phyloP scores from a whole-genome alignment of 257 asterid genomes.

The Solanum etuberosum region DNA sequence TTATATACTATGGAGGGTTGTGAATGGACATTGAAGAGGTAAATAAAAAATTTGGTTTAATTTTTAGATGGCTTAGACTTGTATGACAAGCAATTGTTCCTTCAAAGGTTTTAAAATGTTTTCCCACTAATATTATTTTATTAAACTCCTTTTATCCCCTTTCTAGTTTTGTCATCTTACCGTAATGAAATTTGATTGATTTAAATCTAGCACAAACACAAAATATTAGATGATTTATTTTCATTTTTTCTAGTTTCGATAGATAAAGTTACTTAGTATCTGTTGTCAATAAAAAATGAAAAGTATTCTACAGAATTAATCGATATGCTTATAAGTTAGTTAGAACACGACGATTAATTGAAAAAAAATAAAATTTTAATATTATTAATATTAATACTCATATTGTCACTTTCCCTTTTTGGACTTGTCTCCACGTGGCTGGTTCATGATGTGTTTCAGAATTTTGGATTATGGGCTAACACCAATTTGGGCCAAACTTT shows the following conservation, averaged over 20 bases:
- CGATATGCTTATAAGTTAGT: too few species aligned
- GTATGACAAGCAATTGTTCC: neutral
- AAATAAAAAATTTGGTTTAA: neutral
- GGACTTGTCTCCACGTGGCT: neutral
- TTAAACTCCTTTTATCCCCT: neutral
- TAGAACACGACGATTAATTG: too few species aligned
- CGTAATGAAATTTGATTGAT: neutral
- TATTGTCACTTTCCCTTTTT: neutral
- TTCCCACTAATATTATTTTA: neutral
- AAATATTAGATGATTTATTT: too few species aligned
- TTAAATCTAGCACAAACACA: too few species aligned
- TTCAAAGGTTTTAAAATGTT: neutral
- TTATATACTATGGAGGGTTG: neutral
- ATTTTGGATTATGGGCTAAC: neutral
- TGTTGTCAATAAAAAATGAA: fast-evolving
- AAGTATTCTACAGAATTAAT: fast-evolving
- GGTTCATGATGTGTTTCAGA: neutral
- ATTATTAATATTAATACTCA: neutral
- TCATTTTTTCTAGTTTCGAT: fast-evolving
- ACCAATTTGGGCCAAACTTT: neutral
- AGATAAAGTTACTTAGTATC: too few species aligned
- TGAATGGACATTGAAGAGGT: neutral
- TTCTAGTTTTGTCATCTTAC: neutral
- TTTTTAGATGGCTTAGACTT: neutral
- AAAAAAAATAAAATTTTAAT: too few species aligned